Percentiles rank a stretch among this genome's conserved stretches.
These are phyloP conservation scores for Vigna trinervia DNA, from an alignment of 306 rosid species.

Conservation along the genomic window DNA sequence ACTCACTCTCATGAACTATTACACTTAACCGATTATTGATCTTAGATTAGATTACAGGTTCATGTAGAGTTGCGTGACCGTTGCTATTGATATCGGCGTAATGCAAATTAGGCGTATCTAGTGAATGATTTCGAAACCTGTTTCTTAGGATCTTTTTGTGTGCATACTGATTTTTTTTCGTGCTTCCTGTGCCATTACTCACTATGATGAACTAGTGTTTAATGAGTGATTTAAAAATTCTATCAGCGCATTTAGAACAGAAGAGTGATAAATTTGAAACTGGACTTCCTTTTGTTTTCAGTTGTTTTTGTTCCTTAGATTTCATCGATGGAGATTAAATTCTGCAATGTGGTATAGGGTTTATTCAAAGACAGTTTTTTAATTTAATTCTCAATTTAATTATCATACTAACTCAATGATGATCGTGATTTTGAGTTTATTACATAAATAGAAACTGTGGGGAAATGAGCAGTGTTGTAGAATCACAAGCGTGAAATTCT, in stretches of 20 bases:
- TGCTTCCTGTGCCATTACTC: neutral
- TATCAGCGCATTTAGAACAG: neutral
- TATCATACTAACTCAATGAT: neutral
- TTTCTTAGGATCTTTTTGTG: conserved; percentile 25
- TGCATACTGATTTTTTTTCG: neutral
- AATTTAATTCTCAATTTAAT: neutral
- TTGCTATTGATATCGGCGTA: neutral
- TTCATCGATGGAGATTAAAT: neutral
- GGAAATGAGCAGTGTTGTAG: conserved; percentile 10
- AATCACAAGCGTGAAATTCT: neutral
- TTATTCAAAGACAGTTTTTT: neutral
- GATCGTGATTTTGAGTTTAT: conserved; percentile 29
- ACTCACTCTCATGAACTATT: neutral
- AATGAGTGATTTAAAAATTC: conserved; percentile 1
- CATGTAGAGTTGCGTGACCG: neutral
- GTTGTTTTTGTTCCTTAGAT: neutral
- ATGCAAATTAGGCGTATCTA: neutral
- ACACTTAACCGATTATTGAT: neutral
- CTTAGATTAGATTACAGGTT: neutral
- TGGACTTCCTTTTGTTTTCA: neutral
- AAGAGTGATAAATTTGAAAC: neutral
- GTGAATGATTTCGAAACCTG: neutral
- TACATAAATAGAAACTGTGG: neutral
- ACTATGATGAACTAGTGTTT: neutral
- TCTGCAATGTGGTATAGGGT: neutral